Base-by-base conservation (phyloP, 1,139 yeast genomes). In the Saccharomycopsis hybrid region DNA sequence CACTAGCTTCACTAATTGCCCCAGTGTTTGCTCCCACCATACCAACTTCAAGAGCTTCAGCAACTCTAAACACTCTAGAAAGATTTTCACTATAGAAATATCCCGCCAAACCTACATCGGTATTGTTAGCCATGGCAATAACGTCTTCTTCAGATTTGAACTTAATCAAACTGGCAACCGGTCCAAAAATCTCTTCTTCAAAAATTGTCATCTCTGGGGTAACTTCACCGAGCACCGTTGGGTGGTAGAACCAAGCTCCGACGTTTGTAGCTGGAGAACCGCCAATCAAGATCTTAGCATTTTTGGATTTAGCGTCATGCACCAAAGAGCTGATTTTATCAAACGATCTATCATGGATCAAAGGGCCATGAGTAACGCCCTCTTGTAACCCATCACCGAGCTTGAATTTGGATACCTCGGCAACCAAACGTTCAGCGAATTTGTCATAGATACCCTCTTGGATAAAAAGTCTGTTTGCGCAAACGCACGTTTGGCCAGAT, bases 131-230 rank as follows among this genome's bases (percentile, higher is more conserved):
- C 59, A 73, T 66, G 32, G 65, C 66, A 38, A 89, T 65, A 9
- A 81, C 96, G 61, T 87, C 87, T 51, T 83, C 85, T 47, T 80
- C 81, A 30, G 78, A 66, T 13, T 72, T 69, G 64, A 88, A 83
- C 55, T 77, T 75, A 56, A 85, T 74, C 41, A 89, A 66, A 1
- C 94, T 92, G 49, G 92, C 94, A 44, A 89, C 72, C 3, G 97
- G 97, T 8, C 96, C 97, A 64, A 89, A 89, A 1, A 95, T 87
- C 68, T 89, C 97, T 59, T 87, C 94, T 33, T 68, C 61, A 53
- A 80, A 71, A 29, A 88, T 84, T 51, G 66, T 62, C 75, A 88
- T 85, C 40, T 75, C 75, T 5, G 72, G 67, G 47, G 86, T 77
- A 38, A 85, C 89, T 55, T 80, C 76, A 9, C 78, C 71, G 53